Evolutionary conservation across 1,139 yeast genomes (phyloP).

Genomic region (Groenewaldozyma auringiensis): DNA sequence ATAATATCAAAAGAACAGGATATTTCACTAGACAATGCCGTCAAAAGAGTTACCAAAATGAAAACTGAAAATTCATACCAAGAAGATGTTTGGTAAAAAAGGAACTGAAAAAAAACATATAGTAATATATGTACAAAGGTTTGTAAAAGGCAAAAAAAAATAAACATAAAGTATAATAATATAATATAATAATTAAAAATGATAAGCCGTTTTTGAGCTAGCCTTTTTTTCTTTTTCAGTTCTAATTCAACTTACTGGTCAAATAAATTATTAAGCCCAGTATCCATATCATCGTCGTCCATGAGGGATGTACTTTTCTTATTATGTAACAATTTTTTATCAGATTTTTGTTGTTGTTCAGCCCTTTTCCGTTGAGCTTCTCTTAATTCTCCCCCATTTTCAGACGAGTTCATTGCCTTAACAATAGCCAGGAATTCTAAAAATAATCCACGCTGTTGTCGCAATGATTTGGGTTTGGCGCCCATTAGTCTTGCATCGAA

Average conservation of each 20-base stretch:
- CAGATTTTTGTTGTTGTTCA: slow-evolving; percentile 25
- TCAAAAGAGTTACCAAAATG: slow-evolving; percentile 69
- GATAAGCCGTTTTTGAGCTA: too few relatives aligned
- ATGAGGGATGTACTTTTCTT: slow-evolving; percentile 48
- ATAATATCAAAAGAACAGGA: slow-evolving; percentile 56
- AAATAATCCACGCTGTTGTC: slow-evolving; percentile 69
- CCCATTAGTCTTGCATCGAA: slow-evolving; percentile 52
- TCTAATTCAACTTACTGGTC: too few relatives aligned
- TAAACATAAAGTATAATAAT: background rate
- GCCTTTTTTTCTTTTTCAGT: too few relatives aligned
- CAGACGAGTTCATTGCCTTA: slow-evolving; percentile 30
- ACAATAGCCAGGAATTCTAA: slow-evolving; percentile 50
- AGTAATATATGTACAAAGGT: slow-evolving; percentile 1
- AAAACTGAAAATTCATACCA: slow-evolving; percentile 85
- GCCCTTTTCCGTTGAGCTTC: slow-evolving; percentile 33
- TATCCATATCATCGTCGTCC: slow-evolving; percentile 38
- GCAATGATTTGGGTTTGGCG: slow-evolving; percentile 49
- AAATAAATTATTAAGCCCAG: slow-evolving; percentile 15
- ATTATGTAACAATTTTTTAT: slow-evolving; percentile 27
- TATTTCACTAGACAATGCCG: slow-evolving; percentile 58
- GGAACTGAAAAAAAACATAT: background rate
- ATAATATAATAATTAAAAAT: slow-evolving; percentile 2
- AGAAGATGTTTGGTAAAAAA: slow-evolving; percentile 86
- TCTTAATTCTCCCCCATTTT: slow-evolving; percentile 37
- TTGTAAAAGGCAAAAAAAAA: background rate